Conservation (phyloP, 345 rosid species). For the Rhodamnia argentea region DNA sequence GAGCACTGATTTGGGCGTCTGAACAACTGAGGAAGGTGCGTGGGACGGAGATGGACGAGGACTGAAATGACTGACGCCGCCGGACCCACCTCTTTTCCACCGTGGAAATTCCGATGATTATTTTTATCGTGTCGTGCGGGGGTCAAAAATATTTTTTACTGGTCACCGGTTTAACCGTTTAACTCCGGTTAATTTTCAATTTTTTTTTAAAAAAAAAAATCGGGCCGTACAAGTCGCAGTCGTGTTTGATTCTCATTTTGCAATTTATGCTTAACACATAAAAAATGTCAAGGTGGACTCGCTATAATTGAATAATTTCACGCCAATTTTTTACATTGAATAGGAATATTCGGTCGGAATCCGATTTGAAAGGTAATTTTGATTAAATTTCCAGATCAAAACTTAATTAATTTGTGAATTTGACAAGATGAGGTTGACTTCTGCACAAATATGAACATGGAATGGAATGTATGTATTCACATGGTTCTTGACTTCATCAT, state of each 20-base stretch:
- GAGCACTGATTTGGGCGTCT: not conserved
- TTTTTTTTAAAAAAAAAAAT: not conserved
- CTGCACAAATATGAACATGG: not conserved
- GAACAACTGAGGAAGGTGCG: not conserved
- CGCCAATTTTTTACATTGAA: not conserved
- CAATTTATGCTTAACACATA: not conserved
- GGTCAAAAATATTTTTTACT: not conserved
- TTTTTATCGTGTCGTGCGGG: not conserved
- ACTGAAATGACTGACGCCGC: slow-evolving; percentile 13
- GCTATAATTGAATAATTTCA: not conserved
- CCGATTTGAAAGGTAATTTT: not conserved
- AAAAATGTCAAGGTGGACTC: not conserved
- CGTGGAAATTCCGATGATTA: not conserved
- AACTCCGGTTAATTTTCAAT: not conserved
- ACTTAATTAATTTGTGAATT: not conserved
- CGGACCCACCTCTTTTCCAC: slow-evolving; percentile 10
- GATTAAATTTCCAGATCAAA: not conserved
- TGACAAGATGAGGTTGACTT: not conserved
- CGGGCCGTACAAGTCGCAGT: not conserved
- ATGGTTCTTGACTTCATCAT: too few species aligned
- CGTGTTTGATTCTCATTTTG: not conserved
- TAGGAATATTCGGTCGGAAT: not conserved
- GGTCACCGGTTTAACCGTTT: not conserved
- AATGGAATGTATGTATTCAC: too few species aligned
- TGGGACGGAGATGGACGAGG: not conserved